Evolutionary conservation across 768 basidiomycete genomes (phyloP), one percentile per base, ranked within the genome.

Genomic region (Wakefieldia striispora): DNA sequence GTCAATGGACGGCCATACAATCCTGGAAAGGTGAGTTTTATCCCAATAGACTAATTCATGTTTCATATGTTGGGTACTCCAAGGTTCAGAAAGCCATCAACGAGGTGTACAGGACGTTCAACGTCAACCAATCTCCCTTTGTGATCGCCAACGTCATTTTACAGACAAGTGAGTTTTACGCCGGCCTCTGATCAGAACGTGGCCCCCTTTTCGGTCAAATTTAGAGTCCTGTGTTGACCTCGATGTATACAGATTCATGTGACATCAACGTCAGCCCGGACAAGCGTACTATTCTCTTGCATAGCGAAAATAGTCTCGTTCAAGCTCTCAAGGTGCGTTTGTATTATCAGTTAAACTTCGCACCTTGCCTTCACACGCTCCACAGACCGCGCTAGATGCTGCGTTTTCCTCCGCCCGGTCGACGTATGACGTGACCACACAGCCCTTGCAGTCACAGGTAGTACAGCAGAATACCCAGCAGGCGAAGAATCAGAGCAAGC

Each of bases 241-340:
- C 4, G 12, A 26, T n/a, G 24, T 36, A 13, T 16, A 20, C 54
- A 94, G 91, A 84, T 49, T 73, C 81, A 0, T 90, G 83, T 59
- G 97, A 99, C 62, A 83, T 99, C 61, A 99, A 99, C 53, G 89
- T 98, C 51, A 91, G 85, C 53, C 95, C 97, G 0, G 97, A 98
- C 72, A 99, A 98, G 63, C 79, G 95, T n/a, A 95, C 92, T 0
- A 88, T 98, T 33, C 84, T 97, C 43, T 61, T 99, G 11, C 93
- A 97, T 58, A 85, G 85, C 64, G 95, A 99, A 65, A 76, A 75
- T 11, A 87, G 86, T 52, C 69, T 99, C 16, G 76, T 98, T 1
- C 70, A 79, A 3, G 82, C 84, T 0, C 75, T 98, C 35, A 94
- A 90, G 73, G 92, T 92, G 46, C 13, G 63, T 47, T 29, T 13